A percentile compares a stretch with the other conserved stretches of the same genome.
These are phyloP conservation scores for Pythium volutum DNA, from an alignment of 352 stramenopile species.

Conservation along the genomic window DNA sequence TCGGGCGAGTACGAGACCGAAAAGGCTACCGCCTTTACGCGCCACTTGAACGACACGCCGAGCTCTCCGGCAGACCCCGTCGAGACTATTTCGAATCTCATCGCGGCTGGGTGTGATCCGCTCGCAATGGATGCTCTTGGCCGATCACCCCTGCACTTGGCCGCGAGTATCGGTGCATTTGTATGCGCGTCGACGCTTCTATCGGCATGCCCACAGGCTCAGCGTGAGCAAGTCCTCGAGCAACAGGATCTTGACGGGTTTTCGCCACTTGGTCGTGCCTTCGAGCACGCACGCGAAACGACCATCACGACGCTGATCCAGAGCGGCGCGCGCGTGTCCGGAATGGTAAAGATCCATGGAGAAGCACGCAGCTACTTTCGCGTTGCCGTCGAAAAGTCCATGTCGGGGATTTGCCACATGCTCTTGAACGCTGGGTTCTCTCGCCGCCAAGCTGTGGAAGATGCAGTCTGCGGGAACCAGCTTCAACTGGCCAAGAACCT, in stretches of 20 bases:
- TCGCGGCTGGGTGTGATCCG: slow-evolving; percentile 39
- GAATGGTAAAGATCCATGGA: slow-evolving; percentile 1
- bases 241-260: slow-evolving; percentile 39
- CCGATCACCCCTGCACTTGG: slow-evolving; percentile 55
- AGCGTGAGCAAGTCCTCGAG: slow-evolving; percentile 14
- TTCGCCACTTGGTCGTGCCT: slow-evolving; percentile 49
- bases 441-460: slow-evolving; percentile 68
- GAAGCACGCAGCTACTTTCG: slow-evolving; percentile 62
- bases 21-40: slow-evolving; percentile 35
- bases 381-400: slow-evolving; percentile 53
- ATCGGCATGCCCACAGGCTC: neutral
- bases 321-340: slow-evolving; percentile 30
- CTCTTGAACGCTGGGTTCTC: slow-evolving; percentile 64
- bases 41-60: slow-evolving; percentile 18
- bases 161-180: slow-evolving; percentile 61
- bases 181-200: slow-evolving; percentile 67
- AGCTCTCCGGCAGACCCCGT: slow-evolving; percentile 53
- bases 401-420: slow-evolving; percentile 75
- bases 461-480: slow-evolving; percentile 47
- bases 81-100: slow-evolving; percentile 69
- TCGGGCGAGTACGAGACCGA: slow-evolving; percentile 41
- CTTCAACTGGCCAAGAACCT: slow-evolving; percentile 68
- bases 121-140: slow-evolving; percentile 38
- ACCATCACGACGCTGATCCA: slow-evolving; percentile 73
- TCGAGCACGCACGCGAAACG: slow-evolving; percentile 53